phyloP scores from a whole-genome alignment of 2,329 filamentous ascomycete species.

The Pseudohalonectria lignicola region DNA sequence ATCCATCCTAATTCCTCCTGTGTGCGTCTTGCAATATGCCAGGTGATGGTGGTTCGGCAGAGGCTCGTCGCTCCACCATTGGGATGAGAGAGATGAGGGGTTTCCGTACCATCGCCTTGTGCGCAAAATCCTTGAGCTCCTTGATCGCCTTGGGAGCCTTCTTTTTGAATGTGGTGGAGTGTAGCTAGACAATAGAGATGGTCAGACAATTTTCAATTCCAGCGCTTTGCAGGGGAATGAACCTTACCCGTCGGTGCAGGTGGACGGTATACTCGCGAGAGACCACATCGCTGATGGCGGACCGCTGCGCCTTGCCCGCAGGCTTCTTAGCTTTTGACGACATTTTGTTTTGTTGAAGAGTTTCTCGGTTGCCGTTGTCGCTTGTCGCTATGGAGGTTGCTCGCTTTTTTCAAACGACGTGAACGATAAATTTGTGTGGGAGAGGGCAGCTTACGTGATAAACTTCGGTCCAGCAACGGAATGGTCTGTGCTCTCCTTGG shows the following conservation, averaged over 20 bases:
- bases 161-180: constrained; percentile 99
- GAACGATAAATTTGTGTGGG: constrained; percentile 2
- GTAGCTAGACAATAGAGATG: too few relatives aligned
- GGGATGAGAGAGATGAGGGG: neutral
- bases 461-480: too few relatives aligned
- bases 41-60: too few relatives aligned
- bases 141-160: constrained; percentile 96
- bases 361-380: too few relatives aligned
- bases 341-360: too few relatives aligned
- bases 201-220: too few relatives aligned
- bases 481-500: too few relatives aligned
- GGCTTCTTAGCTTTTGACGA: constrained; percentile 56
- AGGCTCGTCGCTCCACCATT: too few relatives aligned
- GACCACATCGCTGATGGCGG: constrained; percentile 98
- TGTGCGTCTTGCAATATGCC: too few relatives aligned
- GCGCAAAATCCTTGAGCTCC: constrained; percentile 95
- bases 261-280: constrained; percentile 99
- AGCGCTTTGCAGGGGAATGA: constrained; percentile 85
- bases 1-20: constrained; percentile 3
- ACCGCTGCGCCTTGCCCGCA: constrained; percentile 62
- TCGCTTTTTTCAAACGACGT: neutral
- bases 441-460: neutral
- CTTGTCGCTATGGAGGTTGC: neutral
- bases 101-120: constrained; percentile 82
- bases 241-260: constrained; percentile 99